Base-by-base conservation (phyloP, 768 basidiomycete genomes). In the Boletus sensibilis region DNA sequence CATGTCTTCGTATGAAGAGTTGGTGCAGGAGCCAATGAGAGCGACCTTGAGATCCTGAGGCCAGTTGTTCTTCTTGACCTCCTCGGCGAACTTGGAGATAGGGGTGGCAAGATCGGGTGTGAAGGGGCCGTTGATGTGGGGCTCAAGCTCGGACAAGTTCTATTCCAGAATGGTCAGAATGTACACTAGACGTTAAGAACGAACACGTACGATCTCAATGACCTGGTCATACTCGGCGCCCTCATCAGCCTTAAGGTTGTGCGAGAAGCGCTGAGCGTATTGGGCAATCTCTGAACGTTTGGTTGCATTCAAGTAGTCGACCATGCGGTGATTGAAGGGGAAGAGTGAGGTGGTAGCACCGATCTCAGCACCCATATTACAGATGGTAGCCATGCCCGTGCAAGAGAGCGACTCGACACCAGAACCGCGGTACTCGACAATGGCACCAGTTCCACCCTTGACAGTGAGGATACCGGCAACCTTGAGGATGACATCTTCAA, bases 1-100 rank as follows among this genome's bases (percentile, higher is more conserved):
- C 96, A 98, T 97, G 77, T 99, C 97, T 78, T 99, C 97, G 72
- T 99, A 99, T 34, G 97, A 98, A 45, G 97, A 98, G 85, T 99
- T 99, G 73, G 97, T 98, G 87, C 97, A 99, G 45, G 97, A 98
- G 50, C 97, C 97, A 72, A 99, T 98, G 56, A 99, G 87, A 58
- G 86, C 93, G 66, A 98, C 97, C 79, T 91, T 94, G 78, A 99
- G 86, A 73, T 99, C 95, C 53, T 88, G 81, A 37, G 97, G 97
- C 97, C 97, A 98, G 72, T 82, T 79, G 79, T 98, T 98, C 80
- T 91, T 87, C 84, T 92, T 93, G 58, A 90, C 93, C 64, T 86
- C 93, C 33, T 80, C 78, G 50, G 91, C 90, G 69, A 98, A 97
- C 81, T 96, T 90, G 74, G 95, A 97, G 68, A 99, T 83, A 52